Evolutionary conservation across 768 basidiomycete genomes (phyloP), one percentile per base, ranked within the genome.

Genomic region (Mrakia frigida): DNA sequence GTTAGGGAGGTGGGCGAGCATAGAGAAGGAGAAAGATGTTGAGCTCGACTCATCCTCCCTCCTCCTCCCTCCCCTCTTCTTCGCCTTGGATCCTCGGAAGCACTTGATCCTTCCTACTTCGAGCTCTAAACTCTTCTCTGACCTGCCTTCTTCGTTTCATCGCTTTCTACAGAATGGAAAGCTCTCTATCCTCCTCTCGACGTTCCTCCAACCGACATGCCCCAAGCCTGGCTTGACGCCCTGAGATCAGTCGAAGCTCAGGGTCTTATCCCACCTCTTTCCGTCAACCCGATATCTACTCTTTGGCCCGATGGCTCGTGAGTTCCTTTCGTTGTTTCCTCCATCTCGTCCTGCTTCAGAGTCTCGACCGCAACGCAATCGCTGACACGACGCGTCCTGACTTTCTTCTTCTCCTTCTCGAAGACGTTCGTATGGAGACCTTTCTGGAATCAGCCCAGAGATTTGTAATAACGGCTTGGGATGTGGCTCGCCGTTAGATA

Each of bases 181-280:
- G 85, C 86, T 18, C 86, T 85, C 31, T 93, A 87, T 82, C 92
- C 93, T n/a, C 70, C 79, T 9, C 69, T 76, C 21, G 77, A 80
- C 31, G 82, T 84, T 13, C 88, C 89, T 28, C 87, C 89, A 75
- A 81, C 85, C 0, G 77, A 81, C 18, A 85, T 92, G 77, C 93
- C 93, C 18, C 82, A 86, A 76, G 85, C 84, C 43, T 97, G 94
- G 94, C 80, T 88, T 41, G 87, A 88, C 80, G 91, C 92, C 6
- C 86, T 94, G 77, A 85, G 87, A 72, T 86, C 85, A 25, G 91
- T 90, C 28, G 85, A 90, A n/a, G 81, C 86, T 0, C 87, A 89
- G 6, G 90, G 91, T 41, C 88, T 87, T 79, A 91, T 96, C 73
- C 94, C 94, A 0, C 82, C 88, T 78, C 85, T 93, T 75, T 87